Percentiles rank a stretch among this genome's conserved stretches.
phyloP scores from a whole-genome alignment of 2,329 filamentous ascomycete species.

The Xenosphaeropsis pyriputrescens region DNA sequence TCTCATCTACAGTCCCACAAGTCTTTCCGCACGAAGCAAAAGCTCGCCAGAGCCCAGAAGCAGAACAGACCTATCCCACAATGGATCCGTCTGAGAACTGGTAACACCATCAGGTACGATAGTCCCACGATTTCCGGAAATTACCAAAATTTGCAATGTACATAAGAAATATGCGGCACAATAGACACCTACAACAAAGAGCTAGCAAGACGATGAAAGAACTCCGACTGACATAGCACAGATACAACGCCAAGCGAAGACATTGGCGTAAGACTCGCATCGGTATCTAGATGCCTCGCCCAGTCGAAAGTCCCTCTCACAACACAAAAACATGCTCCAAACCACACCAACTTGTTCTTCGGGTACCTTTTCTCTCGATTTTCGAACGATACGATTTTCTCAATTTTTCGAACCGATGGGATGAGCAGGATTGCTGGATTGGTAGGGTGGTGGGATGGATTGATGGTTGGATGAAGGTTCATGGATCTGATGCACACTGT shows the following conservation, averaged over 20 bases:
- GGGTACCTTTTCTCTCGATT: background rate
- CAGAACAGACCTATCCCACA: conserved; percentile 99
- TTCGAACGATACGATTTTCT: background rate
- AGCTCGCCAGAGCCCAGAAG: conserved; percentile 99
- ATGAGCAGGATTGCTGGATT: background rate
- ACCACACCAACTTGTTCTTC: too few species aligned
- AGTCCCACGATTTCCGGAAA: conserved; percentile 1
- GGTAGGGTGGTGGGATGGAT: background rate
- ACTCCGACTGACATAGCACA: conserved; percentile 23
- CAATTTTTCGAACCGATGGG: background rate
- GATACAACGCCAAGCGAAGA: conserved; percentile 99
- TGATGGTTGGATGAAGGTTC: background rate
- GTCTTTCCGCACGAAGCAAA: conserved; percentile 99
- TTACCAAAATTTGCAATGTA: conserved; percentile 4
- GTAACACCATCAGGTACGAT: conserved; percentile 93
- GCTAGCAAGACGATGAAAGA: too few species aligned
- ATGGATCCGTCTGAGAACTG: conserved; percentile 97
- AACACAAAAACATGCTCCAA: too few species aligned
- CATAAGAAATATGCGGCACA: too few species aligned
- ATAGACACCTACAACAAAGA: too few species aligned
- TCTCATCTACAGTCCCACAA: conserved; percentile 70
- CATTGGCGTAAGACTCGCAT: conserved; percentile 99
- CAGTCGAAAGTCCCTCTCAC: background rate
- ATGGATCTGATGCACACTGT: background rate
- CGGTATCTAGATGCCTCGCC: conserved; percentile 71